Percentiles rank a stretch among this genome's conserved stretches.
Conservation (phyloP, 768 basidiomycete genomes). For the Multifurca ochricompacta region DNA sequence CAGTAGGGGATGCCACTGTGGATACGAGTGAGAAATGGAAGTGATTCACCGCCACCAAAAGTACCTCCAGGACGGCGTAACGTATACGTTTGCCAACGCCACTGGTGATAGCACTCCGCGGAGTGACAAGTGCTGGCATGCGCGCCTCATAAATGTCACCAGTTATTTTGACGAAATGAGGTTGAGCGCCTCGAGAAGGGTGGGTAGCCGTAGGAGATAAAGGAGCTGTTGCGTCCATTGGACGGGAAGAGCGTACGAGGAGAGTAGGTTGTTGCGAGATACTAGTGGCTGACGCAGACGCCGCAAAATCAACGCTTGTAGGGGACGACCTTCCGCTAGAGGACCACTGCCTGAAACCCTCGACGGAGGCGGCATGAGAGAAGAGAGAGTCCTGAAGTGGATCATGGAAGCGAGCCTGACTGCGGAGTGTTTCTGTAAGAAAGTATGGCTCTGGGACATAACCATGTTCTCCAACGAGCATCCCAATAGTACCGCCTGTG, state of each 20-base stretch:
- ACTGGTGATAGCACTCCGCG: constrained; percentile 56
- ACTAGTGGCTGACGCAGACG: constrained; percentile 21
- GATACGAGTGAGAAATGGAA: constrained; percentile 9
- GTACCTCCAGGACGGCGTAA: constrained; percentile 78
- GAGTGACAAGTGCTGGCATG: constrained; percentile 72
- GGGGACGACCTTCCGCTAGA: constrained; percentile 46
- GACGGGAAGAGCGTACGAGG: constrained; percentile 60
- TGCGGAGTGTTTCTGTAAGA: constrained; percentile 72
- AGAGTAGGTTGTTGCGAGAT: constrained; percentile 34
- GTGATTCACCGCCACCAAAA: constrained; percentile 1
- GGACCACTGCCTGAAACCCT: constrained; percentile 75
- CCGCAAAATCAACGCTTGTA: constrained; percentile 18
- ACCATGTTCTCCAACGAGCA: constrained; percentile 69
- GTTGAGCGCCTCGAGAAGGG: constrained; percentile 23
- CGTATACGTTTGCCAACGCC: constrained; percentile 63
- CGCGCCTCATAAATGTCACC: constrained; percentile 65
- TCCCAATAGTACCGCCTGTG: constrained; percentile 87
- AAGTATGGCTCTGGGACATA: constrained; percentile 86
- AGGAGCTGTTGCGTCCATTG: constrained; percentile 43
- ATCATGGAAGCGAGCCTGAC: constrained; percentile 87
- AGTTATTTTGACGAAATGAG: constrained; percentile 39
- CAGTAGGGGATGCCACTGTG: constrained; percentile 77
- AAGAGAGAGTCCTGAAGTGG: constrained; percentile 82
- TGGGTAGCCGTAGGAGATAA: constrained; percentile 27
- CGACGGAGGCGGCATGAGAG: constrained; percentile 69